Evolutionary conservation across 192 early-diverging fungal species (phyloP).

Genomic region (Linderina pennispora): DNA sequence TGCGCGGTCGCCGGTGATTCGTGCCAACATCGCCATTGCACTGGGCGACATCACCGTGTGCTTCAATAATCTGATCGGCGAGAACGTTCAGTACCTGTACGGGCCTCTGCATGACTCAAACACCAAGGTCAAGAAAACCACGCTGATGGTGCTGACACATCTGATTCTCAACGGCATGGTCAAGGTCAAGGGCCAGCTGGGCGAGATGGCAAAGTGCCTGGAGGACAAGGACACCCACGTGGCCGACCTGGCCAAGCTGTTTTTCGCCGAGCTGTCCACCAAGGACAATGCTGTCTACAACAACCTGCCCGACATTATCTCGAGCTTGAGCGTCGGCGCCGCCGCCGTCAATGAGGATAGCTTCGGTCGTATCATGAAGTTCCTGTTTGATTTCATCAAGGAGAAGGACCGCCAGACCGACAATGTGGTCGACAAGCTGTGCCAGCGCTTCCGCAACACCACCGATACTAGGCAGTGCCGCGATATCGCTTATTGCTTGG

Average conservation of each 20-base stretch:
- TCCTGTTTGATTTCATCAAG: slow-evolving; percentile 92
- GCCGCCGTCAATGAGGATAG: slow-evolving; percentile 71
- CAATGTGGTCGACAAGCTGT: slow-evolving; percentile 94
- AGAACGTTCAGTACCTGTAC: slow-evolving; percentile 93
- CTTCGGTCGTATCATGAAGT: slow-evolving; percentile 90
- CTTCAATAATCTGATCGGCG: slow-evolving; percentile 95
- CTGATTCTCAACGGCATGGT: slow-evolving; percentile 99
- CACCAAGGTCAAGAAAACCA: slow-evolving; percentile 84
- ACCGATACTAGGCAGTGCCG: slow-evolving; percentile 69
- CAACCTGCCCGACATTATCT: slow-evolving; percentile 97
- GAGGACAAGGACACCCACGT: slow-evolving; percentile 85
- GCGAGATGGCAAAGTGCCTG: slow-evolving; percentile 97
- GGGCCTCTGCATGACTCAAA: slow-evolving; percentile 82
- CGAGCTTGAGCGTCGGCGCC: slow-evolving; percentile 69
- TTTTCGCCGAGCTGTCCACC: slow-evolving; percentile 91
- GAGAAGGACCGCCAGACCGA: slow-evolving; percentile 90
- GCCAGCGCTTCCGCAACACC: slow-evolving; percentile 84
- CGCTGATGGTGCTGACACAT: slow-evolving; percentile 98
- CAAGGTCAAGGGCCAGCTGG: slow-evolving; percentile 97
- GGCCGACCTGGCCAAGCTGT: slow-evolving; percentile 86
- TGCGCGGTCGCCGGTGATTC: slow-evolving; percentile 75
- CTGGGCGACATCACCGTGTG: slow-evolving; percentile 98
- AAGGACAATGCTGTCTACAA: slow-evolving; percentile 99
- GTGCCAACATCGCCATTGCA: slow-evolving; percentile 93
- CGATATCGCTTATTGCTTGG: slow-evolving; percentile 91